These are phyloP conservation scores for Ochromonas danica DNA, from an alignment of 108 stramenopile genomes.

Conservation along the genomic window DNA sequence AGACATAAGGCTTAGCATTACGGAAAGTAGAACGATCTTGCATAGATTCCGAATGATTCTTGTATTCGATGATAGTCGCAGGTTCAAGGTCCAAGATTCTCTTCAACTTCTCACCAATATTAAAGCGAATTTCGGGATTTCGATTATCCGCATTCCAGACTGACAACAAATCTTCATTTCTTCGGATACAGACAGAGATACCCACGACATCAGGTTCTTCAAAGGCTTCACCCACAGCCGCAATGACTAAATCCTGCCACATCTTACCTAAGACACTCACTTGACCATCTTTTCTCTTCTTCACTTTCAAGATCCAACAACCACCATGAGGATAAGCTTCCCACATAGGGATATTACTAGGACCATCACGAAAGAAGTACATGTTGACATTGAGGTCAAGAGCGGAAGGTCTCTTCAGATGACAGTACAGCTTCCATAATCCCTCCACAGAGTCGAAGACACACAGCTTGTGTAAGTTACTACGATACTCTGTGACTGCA, in stretches of 20 bases:
- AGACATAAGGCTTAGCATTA: conserved; percentile 22
- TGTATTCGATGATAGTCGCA: conserved; percentile 61
- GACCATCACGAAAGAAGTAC: conserved; percentile 55
- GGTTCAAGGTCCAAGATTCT: conserved; percentile 55
- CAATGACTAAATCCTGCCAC: conserved; percentile 60
- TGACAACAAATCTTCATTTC: conserved; percentile 49
- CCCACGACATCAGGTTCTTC: conserved; percentile 58
- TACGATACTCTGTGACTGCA: conserved; percentile 44
- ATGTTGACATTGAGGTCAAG: conserved; percentile 54
- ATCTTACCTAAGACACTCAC: conserved; percentile 54
- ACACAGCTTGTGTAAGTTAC: conserved; percentile 48
- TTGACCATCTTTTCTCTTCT: conserved; percentile 42
- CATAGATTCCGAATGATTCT: conserved; percentile 49
- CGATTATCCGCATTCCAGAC: conserved; percentile 58
- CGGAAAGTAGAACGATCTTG: conserved; percentile 54
- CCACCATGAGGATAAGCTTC: conserved; percentile 56
- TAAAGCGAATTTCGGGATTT: conserved; percentile 50
- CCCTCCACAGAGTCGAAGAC: conserved; percentile 54
- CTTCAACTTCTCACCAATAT: conserved; percentile 56
- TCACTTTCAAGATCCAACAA: conserved; percentile 59
- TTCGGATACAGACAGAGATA: conserved; percentile 50
- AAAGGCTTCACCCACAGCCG: conserved; percentile 54
- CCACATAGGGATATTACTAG: conserved; percentile 54
- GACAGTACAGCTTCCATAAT: conserved; percentile 57
- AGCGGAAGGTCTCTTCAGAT: conserved; percentile 55